These are phyloP conservation scores for Inonotus obliquus DNA, from an alignment of 1,284 basidiomycete species.

Conservation along the genomic window DNA sequence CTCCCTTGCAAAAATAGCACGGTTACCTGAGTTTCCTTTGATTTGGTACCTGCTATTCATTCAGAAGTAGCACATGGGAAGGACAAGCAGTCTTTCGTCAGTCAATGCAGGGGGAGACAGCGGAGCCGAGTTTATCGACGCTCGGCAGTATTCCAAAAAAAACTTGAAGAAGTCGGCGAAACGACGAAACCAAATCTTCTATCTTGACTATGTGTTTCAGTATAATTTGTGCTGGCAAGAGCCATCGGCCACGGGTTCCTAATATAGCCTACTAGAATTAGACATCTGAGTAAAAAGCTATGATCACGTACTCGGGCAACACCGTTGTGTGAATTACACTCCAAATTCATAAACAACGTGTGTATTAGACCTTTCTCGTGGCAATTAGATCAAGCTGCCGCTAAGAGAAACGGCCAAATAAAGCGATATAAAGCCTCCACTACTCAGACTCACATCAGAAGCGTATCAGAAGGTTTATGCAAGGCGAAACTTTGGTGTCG, in stretches of 20 bases:
- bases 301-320: not conserved
- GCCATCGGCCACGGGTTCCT: not conserved
- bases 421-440: not conserved
- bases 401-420: not conserved
- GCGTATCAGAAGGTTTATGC: not conserved
- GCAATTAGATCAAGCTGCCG: not conserved
- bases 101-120: not conserved
- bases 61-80: not conserved
- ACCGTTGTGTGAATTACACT: not conserved
- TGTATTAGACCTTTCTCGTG: not conserved
- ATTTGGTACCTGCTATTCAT: not conserved
- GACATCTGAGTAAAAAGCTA: too few relatives aligned
- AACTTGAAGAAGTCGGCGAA: too few relatives aligned
- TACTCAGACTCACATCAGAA: not conserved
- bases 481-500: not conserved
- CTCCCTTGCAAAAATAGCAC: not conserved
- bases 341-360: not conserved
- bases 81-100: not conserved
- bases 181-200: too few relatives aligned
- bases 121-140: not conserved
- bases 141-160: not conserved
- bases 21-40: not conserved
- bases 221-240: too few relatives aligned
- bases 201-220: too few relatives aligned
- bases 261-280: too few relatives aligned